phyloP scores from a whole-genome alignment of 2,329 filamentous ascomycete genomes.

The Hypoxylon rubiginosum region DNA sequence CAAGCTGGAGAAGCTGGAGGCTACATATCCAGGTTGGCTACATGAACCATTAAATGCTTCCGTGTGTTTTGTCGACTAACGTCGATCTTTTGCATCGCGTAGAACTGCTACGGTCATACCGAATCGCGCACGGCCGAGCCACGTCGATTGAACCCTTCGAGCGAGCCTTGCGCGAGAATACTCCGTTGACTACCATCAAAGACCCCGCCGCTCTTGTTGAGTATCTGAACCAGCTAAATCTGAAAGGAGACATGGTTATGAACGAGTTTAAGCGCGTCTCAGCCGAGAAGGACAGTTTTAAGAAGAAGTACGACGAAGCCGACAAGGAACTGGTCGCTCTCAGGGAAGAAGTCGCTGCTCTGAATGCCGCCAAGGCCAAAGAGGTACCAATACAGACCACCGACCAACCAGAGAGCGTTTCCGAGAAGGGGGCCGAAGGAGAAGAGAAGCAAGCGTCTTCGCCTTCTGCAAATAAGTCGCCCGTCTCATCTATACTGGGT shows the following conservation, averaged over 20 bases:
- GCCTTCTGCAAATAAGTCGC: constrained; percentile 58
- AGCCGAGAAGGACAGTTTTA: constrained; percentile 82
- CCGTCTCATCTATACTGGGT: constrained; percentile 62
- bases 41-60: not conserved
- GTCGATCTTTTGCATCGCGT: not conserved
- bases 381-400: constrained; percentile 31
- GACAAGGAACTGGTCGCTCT: constrained; percentile 74
- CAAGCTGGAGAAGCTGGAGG: constrained; percentile 90
- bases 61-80: constrained; percentile 8
- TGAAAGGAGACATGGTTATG: constrained; percentile 93
- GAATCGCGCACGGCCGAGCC: constrained; percentile 88
- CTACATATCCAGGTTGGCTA: constrained; percentile 81
- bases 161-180: constrained; percentile 89
- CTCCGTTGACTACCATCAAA: constrained; percentile 87
- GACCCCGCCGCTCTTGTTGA: constrained; percentile 89
- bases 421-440: constrained; percentile 49
- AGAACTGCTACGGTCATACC: constrained; percentile 93
- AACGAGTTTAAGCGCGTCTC: constrained; percentile 92
- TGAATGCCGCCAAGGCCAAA: constrained; percentile 54
- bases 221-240: constrained; percentile 87
- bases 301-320: constrained; percentile 79
- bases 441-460: constrained; percentile 42
- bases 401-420: constrained; percentile 21
- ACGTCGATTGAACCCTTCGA: constrained; percentile 94
- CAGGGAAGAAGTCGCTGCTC: constrained; percentile 72